Base-by-base conservation (phyloP, 192 early-diverging fungal genomes). In the Gigaspora rosea region DNA sequence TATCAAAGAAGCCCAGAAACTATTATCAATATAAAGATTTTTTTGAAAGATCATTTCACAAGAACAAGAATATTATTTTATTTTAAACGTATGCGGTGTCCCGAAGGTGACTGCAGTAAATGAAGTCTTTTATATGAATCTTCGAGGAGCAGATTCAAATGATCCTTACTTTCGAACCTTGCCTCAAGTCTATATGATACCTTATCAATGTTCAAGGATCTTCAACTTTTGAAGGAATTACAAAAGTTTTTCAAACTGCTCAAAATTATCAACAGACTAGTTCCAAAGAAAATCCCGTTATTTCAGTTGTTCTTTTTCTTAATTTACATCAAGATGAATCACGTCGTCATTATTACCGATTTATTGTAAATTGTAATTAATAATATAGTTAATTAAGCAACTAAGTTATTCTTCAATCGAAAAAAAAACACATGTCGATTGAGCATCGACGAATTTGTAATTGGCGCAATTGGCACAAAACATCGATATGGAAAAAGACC, bases 171-270 rank as follows among this genome's bases (percentile, higher is more conserved):
- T 77, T 54, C 61, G 49, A 65, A 77, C 61, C 4, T 58, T 67
- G 50, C 75, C 75, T 33, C 63, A 75, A 61, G 57, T 75, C 20
- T 61, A 47, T 62, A 22, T 75, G 11, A 75, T 75, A 9, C 61
- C 74, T 11, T 61, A 75, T 75, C 74, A 75, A 64, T 59, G 74
- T 51, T 64, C 59, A 27, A n/a, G n/a, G 62, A 46, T 64, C 74
- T 9, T 75, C 74, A 8, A 75, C 74, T 51, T 75, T 59, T 20
- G 74, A 63, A 4, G 74, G 59, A 32, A 75, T 75, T 46, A 32
- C 48, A 9, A 64, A 75, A 51, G 74, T 75, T 58, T 75, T 75
- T 33, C 41, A 75, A 35, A 75, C n/a, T 8, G 74, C 74, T 3
- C 16, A 35, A 20, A 75, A 65, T 47, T 48, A 46, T 41, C 74